Evolutionary conservation across 176 grass and related monocot species (phyloP).

Genomic region (Zoysia japonica): DNA sequence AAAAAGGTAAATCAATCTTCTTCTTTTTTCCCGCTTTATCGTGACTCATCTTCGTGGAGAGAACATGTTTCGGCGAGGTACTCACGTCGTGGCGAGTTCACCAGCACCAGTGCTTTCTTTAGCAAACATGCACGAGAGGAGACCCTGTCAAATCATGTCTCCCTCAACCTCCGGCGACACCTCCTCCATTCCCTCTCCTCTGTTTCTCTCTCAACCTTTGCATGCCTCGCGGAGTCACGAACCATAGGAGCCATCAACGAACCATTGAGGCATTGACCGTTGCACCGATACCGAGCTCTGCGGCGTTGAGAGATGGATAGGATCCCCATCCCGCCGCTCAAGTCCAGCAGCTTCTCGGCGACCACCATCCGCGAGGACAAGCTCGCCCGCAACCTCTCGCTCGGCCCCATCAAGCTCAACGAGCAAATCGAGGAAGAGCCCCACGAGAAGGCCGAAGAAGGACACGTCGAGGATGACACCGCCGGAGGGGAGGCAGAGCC

Average conservation of each 20-base stretch:
- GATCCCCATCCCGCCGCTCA: slow-evolving; percentile 54
- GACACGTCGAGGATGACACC: background rate
- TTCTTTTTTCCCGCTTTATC: background rate
- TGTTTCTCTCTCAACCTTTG: slow-evolving; percentile 6
- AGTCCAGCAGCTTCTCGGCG: slow-evolving; percentile 89
- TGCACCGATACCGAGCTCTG: slow-evolving; percentile 1
- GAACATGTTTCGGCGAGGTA: slow-evolving; percentile 21
- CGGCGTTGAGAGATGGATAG: slow-evolving; percentile 55
- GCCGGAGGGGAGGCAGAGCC: background rate
- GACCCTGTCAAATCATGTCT: slow-evolving; percentile 45
- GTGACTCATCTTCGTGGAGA: background rate
- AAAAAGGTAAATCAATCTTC: too few relatives aligned
- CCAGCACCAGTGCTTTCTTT: slow-evolving; percentile 54
- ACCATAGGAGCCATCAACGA: background rate
- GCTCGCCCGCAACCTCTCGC: slow-evolving; percentile 85
- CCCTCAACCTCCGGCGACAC: slow-evolving; percentile 46
- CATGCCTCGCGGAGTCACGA: slow-evolving; percentile 32
- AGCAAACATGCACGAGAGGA: slow-evolving; percentile 29
- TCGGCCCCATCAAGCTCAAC: slow-evolving; percentile 68
- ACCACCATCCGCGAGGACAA: slow-evolving; percentile 62
- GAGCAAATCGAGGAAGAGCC: slow-evolving; percentile 37
- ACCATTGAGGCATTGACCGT: slow-evolving; percentile 34
- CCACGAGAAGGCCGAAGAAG: slow-evolving; percentile 1
- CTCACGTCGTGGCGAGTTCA: slow-evolving; percentile 16
- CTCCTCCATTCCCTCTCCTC: slow-evolving; percentile 7